Base-by-base conservation (phyloP, 805 yeast species). In the Metschnikowia kunwiensis region DNA sequence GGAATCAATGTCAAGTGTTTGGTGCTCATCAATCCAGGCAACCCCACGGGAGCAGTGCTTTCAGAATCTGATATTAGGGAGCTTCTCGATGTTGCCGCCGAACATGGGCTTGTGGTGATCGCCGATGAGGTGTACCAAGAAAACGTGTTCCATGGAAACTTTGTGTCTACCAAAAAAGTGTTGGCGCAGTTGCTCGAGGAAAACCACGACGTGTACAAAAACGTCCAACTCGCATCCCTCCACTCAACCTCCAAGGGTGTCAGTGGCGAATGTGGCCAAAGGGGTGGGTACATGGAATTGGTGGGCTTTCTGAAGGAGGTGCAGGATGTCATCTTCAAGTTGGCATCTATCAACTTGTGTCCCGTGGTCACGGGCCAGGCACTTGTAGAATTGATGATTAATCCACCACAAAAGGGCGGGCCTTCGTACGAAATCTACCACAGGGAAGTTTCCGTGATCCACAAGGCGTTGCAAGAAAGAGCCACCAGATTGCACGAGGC, bases 81-180 rank as follows among this genome's bases (percentile, higher is more conserved):
- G 27, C 73, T 93, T 36, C 69, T 93, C 40, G 70, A 75, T 24
- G 74, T 91, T 38, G 95, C 96, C 21, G 94, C 95, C 12, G 80
- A 82, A 55, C 65, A 87, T 48, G 88, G 95, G 27, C 60, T 93
- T 11, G 91, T 88, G 3, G 73, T 93, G 33, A 82, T 93, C 46
- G 97, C 98, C 10, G 99, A 93, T 66, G 99, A 93, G 65, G 99
- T 93, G 16, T 93, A 93, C 65, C 99, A 93, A 66, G 94, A 86
- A 53, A 93, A 93, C 55, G 73, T 93, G 15, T 91, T 84, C 64
- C 68, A 72, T 24, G 91, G 94, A 26, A 74, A 86, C 57, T 93
- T 93, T 57, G 68, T 77, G 27, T 88, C 97, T 0, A 80, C 88
- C 72, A 87, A 86, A 59, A 81, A 82, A 55, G 86, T 88, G 7